Base-by-base conservation (phyloP, 495 filamentous ascomycete species). In the Hypoxylon perforatum region DNA sequence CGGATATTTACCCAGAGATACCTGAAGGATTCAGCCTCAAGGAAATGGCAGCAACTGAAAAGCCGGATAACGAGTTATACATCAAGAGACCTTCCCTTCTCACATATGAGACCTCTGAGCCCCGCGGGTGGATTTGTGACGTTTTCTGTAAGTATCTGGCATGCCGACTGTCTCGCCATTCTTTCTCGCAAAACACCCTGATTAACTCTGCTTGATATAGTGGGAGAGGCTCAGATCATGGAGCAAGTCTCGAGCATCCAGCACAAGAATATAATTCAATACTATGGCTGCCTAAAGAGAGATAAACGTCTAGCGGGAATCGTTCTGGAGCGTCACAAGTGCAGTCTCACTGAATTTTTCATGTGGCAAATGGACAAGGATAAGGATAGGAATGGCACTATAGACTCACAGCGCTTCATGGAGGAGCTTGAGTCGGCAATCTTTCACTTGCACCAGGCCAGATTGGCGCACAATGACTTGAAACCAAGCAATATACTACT, bases 381-480 rank as follows among this genome's bases (percentile, higher is more conserved):
- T 35, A 33, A 41, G 38, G 38, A 41, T 15, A 41, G 17, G 38
- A 41, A 41, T 41, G 38, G 38, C 38, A 41, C 38, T 41, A 41
- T 41, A 41, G 38, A 41, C 38, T 41, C 38, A 41, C 38, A 17
- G 44, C 54, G 42, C 28, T 75, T 78, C 53, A 67, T 74, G 59
- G 46, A 39, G 11, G 75, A 47, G 7, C 68, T 79, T 12, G 69
- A 76, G 48, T 72, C 68, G 10, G 73, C 69, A 22, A 67, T 80
- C 15, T 19, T 53, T 12, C 77, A 78, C 53, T 58, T 78, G 18
- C 77, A 78, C 53, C 21, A 50, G 1, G 54, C 65, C 18, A 74
- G 75, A n/a, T 68, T 76, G 44, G 77, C 75, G 17, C 80, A 82
- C 50, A 79, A 80, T 30, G 73, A 77, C 46, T 62, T 82, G 23